These are phyloP conservation scores for Stylosanthes scabra DNA, from an alignment of 331 rosid species.

Conservation along the genomic window DNA sequence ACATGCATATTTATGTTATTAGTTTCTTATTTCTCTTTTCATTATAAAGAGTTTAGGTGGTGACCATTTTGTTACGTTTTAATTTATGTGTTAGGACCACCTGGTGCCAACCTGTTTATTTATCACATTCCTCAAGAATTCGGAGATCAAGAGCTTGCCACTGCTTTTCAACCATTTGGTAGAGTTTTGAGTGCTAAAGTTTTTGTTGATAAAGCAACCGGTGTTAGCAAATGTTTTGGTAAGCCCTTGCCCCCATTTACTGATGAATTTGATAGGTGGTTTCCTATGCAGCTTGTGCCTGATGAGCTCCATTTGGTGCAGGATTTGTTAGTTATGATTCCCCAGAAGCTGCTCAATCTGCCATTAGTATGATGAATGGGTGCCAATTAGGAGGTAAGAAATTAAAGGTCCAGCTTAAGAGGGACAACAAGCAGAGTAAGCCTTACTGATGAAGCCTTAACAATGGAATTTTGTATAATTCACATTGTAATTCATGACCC, in stretches of 20 bases:
- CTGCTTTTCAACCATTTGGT: constrained; percentile 89
- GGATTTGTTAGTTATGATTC: constrained; percentile 97
- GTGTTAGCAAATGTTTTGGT: constrained; percentile 99
- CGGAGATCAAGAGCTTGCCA: constrained; percentile 90
- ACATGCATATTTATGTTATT: background rate
- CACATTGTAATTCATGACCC: constrained; percentile 79
- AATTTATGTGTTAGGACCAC: constrained; percentile 76
- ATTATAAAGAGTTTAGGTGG: constrained; percentile 2
- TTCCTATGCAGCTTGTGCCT: constrained; percentile 39
- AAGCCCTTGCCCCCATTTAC: constrained; percentile 42
- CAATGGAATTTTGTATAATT: constrained; percentile 46
- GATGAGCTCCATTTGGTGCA: constrained; percentile 57
- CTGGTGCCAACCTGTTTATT: constrained; percentile 98
- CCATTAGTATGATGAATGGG: constrained; percentile 91
- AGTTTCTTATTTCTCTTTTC: background rate
- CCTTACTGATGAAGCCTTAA: constrained; percentile 68
- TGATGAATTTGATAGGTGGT: constrained; percentile 5
- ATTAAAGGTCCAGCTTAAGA: constrained; percentile 97
- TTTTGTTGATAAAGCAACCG: constrained; percentile 96
- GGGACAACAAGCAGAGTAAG: constrained; percentile 88
- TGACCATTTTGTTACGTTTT: constrained; percentile 38
- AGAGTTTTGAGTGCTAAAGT: constrained; percentile 97
- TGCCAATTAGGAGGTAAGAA: constrained; percentile 92
- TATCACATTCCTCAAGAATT: constrained; percentile 99
- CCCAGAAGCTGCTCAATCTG: constrained; percentile 87